Evolutionary conservation across 352 stramenopile genomes (phyloP), one percentile per base, ranked within the genome.

Genomic region (Globisporangium sylvaticum): DNA sequence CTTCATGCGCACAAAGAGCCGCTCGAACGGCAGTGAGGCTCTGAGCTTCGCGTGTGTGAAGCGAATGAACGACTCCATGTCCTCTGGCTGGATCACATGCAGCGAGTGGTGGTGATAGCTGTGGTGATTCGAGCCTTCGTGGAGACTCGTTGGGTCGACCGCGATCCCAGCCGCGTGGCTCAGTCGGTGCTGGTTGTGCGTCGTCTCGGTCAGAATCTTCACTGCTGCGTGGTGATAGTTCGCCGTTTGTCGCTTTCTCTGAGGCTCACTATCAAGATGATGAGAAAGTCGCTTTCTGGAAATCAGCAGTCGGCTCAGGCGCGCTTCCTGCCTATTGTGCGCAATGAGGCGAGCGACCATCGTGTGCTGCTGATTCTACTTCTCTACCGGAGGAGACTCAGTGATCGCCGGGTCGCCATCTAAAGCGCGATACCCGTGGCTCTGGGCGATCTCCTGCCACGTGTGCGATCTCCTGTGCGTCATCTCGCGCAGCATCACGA

Each of bases 401-500:
- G 25, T 4, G 14, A 15, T n/a, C 8, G 4, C 29, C n/a, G 22
- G 42, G 1, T 42, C 22, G 12, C 3, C 4, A 25, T 34, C 29
- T 4, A 50, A 25, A 22, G 62, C 7, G n/a, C 12, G 18, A 58
- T 79, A 82, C 2, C 64, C 67, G 42, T 80, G 81, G 1, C 39
- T 74, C 14, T 73, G 25, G 15, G 58, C 27, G 20, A 86, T 53
- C 20, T 78, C 54, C 1, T 70, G 66, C 81, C 77, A 89, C 39
- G 87, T 85, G 66, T 27, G 50, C 0, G 72, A 54, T 32, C 76
- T 67, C 31, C 66, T 58, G 24, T 64, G 62, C 12, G 70, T 42
- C 61, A 88, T 75, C 34, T 87, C 77, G 4, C 71, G 77, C 56
- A 89, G 69, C 69, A 88, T 74, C n/a, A 79, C 70, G 22, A 88